phyloP scores from a whole-genome alignment of 169 alveolate genomes.

The Plasmodium reichenowi region DNA sequence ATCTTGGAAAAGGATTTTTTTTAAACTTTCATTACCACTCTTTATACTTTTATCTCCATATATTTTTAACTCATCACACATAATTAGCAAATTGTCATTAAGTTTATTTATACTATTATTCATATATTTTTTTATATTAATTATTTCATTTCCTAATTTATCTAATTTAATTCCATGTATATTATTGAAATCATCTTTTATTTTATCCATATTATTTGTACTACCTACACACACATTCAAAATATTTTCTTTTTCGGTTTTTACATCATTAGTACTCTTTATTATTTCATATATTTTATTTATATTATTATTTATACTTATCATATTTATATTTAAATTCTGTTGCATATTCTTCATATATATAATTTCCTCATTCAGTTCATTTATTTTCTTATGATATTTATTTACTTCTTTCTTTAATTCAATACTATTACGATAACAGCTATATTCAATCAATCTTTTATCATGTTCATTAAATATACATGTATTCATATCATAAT shows the following conservation, averaged over 20 bases:
- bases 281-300: constrained; percentile 25
- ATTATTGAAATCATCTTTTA: neutral
- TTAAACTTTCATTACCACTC: constrained; percentile 20
- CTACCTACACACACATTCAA: neutral
- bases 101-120: constrained; percentile 12
- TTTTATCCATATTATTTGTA: neutral
- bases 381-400: constrained; percentile 30
- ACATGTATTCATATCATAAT: neutral
- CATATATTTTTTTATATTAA: constrained; percentile 17
- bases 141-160: constrained; percentile 28
- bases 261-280: neutral
- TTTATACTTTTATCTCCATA: constrained; percentile 3
- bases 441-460: neutral
- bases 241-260: neutral
- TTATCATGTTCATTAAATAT: neutral
- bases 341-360: constrained; percentile 11
- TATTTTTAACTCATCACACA: constrained; percentile 17
- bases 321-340: constrained; percentile 24
- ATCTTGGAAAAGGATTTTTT: constrained; percentile 19
- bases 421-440: neutral
- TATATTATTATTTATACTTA: constrained; percentile 21
- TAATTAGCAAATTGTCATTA: neutral
- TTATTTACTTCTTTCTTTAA: constrained; percentile 1
- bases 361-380: constrained; percentile 47
- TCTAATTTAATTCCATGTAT: constrained; percentile 10